Evolutionary conservation across 306 rosid species (phyloP), one percentile per base, ranked within the genome.

Genomic region (Vigna mungo): DNA sequence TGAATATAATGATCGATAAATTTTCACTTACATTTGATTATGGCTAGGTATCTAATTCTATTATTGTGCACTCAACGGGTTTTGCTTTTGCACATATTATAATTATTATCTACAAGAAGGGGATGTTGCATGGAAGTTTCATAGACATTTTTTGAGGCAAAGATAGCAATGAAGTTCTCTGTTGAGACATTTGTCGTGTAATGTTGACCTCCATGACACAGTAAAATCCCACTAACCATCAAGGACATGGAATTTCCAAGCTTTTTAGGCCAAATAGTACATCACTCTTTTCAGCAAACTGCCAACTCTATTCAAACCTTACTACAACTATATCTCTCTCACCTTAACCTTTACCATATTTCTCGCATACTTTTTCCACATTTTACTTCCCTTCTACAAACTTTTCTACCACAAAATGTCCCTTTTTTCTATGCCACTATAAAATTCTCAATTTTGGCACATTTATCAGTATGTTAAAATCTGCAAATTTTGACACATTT

Each of bases 201-300:
- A 61, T 90, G 96, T 94, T 94, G 97, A 92, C 95, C 84, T 87
- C 52, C 60, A 48, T 71, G 55, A 9, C 70, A 91, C 88, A 88
- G 94, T 87, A 34, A 78, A 86, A 82, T 82, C 85, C 93, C 98
- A 93, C 93, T 88, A 86, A 76, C 68, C 51, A 64, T 46, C 83
- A 67, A 87, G 82, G 87, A 85, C 82, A 84, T 58, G 58, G 62
- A 83, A 51, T 62, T 62, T 85, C 76, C 52, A 79, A 84, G 87
- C 89, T 84, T 83, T 82, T 68, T 54, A 86, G 85, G 84, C 85
- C 78, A 75, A 41, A 68, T 59, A 83, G 72, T 80, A 73, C 75
- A 65, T 74, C 84, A 67, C 78, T 68, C 65, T 54, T 73, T 10
- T 77, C 75, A 72, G 75, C 78, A 51, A 71, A 58, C 78, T 63